Conservation (phyloP, 164 flowering plant genomes). For the Hamamelis virginiana region DNA sequence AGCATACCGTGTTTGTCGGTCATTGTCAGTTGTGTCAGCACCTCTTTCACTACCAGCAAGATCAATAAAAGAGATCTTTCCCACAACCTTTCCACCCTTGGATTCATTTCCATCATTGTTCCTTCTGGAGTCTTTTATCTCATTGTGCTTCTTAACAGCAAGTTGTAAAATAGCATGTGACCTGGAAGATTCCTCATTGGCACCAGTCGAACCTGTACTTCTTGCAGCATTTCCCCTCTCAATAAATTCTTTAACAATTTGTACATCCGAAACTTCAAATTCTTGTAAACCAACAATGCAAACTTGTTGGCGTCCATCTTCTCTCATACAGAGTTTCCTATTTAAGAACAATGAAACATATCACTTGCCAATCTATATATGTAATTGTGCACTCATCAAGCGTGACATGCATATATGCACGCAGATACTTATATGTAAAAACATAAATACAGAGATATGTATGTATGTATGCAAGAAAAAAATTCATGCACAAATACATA, state of each 20-base stretch:
- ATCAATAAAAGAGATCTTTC: constrained; percentile 97
- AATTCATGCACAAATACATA: neutral
- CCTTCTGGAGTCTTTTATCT: constrained; percentile 66
- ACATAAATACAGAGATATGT: neutral
- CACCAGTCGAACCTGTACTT: constrained; percentile 99
- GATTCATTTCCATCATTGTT: constrained; percentile 68
- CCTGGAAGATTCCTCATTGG: constrained; percentile 98
- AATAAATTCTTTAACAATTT: constrained; percentile 88
- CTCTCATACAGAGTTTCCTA: constrained; percentile 98
- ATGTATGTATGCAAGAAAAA: neutral
- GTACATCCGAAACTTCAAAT: constrained; percentile 96
- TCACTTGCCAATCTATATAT: constrained; percentile 1
- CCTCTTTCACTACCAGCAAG: constrained; percentile 99
- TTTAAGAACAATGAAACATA: constrained; percentile 16
- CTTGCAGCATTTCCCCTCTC: constrained; percentile 96
- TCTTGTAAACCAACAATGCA: constrained; percentile 99
- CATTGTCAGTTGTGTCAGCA: constrained; percentile 98
- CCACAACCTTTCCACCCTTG: constrained; percentile 72
- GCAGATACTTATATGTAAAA: too few species aligned
- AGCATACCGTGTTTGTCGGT: constrained; percentile 84
- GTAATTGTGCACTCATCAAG: neutral
- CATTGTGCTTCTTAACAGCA: constrained; percentile 79
- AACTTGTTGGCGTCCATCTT: constrained; percentile 98
- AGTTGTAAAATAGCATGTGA: constrained; percentile 98
- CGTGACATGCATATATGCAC: neutral